These are phyloP conservation scores for Clarireedia sp. DNA, from an alignment of 2,329 filamentous ascomycete genomes.

Conservation along the genomic window DNA sequence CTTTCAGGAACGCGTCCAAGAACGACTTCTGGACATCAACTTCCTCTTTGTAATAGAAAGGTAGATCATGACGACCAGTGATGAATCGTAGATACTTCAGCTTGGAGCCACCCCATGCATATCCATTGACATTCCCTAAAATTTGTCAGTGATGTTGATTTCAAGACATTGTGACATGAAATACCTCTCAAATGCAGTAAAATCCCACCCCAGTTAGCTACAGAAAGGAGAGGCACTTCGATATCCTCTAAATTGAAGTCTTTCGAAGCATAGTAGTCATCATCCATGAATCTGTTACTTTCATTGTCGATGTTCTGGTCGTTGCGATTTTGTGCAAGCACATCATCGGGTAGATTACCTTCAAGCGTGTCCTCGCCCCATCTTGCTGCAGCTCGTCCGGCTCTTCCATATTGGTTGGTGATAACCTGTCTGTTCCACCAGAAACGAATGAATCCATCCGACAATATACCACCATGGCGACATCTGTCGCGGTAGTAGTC, in stretches of 20 bases:
- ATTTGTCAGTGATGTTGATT: background rate
- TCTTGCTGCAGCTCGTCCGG: constrained; percentile 36
- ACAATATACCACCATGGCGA: constrained; percentile 54
- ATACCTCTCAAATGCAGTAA: constrained; percentile 53
- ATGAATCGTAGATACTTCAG: constrained; percentile 64
- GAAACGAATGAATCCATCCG: constrained; percentile 50
- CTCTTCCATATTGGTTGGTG: constrained; percentile 58
- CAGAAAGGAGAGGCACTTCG: constrained; percentile 56
- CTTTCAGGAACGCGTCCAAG: constrained; percentile 63
- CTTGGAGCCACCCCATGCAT: constrained; percentile 52
- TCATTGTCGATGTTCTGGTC: constrained; percentile 39
- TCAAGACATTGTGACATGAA: background rate
- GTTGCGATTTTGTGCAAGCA: constrained; percentile 28
- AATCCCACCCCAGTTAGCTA: constrained; percentile 67
- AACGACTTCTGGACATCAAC: constrained; percentile 61
- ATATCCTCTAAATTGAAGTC: constrained; percentile 59
- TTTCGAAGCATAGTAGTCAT: constrained; percentile 15
- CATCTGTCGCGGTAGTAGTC: constrained; percentile 49
- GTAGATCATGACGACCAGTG: constrained; percentile 61
- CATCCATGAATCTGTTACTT: constrained; percentile 42
- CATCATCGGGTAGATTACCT: constrained; percentile 47
- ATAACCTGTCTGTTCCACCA: constrained; percentile 64
- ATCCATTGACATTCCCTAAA: constrained; percentile 56
- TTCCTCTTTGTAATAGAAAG: constrained; percentile 64
- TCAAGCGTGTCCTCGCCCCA: constrained; percentile 42